Percentiles rank a stretch among this genome's conserved stretches.
phyloP scores from a whole-genome alignment of 2,329 filamentous ascomycete genomes.

The Daldinia sp. region DNA sequence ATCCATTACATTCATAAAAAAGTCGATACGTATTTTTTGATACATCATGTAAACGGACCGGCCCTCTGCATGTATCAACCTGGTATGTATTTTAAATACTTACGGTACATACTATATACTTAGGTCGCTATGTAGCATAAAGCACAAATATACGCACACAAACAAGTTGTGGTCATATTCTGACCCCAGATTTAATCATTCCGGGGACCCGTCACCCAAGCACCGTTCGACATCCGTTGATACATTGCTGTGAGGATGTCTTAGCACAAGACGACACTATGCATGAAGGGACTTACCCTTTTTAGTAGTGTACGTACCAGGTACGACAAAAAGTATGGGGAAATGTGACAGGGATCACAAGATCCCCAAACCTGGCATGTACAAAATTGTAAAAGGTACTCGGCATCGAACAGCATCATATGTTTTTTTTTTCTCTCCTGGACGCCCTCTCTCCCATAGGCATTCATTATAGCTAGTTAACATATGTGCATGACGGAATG shows the following conservation, averaged over 20 bases:
- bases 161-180: constrained; percentile 35
- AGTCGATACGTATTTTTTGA: no score
- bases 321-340: constrained; percentile 40
- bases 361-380: constrained; percentile 21
- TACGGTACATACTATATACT: no score
- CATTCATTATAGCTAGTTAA: not conserved
- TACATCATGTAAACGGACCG: no score
- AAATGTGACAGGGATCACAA: constrained; percentile 27
- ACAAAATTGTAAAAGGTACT: constrained; percentile 16
- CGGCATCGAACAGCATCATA: not conserved
- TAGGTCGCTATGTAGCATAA: no score
- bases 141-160: constrained; percentile 18
- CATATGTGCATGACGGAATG: constrained; percentile 17
- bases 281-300: constrained; percentile 31
- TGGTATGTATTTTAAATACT: no score
- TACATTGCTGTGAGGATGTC: constrained; percentile 30
- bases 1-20: no score
- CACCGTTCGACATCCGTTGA: constrained; percentile 23
- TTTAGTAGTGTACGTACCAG: constrained; percentile 31
- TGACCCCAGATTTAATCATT: constrained; percentile 43
- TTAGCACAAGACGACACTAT: constrained; percentile 15
- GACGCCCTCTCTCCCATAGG: constrained; percentile 1
- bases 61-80: no score
- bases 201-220: constrained; percentile 41
- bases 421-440: not conserved